These are phyloP conservation scores for Pseudogymnoascus sp. DNA, from an alignment of 2,329 filamentous ascomycete genomes.

Conservation along the genomic window DNA sequence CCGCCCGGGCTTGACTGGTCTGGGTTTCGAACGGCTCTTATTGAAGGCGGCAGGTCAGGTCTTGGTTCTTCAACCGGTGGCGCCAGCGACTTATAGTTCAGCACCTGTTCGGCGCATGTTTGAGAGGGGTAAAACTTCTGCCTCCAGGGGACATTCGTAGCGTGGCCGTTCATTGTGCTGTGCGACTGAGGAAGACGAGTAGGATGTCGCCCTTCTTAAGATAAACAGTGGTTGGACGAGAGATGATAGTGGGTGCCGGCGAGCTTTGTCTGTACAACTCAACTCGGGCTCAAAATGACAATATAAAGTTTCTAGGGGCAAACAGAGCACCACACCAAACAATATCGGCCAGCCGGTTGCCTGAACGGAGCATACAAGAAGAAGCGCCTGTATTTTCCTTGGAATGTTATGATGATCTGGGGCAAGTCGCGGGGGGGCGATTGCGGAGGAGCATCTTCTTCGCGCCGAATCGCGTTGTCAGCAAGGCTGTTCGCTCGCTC, in stretches of 20 bases:
- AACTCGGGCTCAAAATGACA: neutral
- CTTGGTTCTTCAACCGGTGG: slow-evolving; percentile 12
- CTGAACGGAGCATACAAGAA: neutral
- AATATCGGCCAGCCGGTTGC: neutral
- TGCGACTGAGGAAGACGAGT: neutral
- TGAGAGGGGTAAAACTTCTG: slow-evolving; percentile 18
- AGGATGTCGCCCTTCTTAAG: neutral
- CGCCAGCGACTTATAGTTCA: slow-evolving; percentile 10
- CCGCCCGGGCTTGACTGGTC: neutral
- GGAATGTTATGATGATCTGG: neutral
- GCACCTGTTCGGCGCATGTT: slow-evolving; percentile 12
- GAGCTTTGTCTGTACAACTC: neutral
- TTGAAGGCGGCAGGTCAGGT: slow-evolving; percentile 13
- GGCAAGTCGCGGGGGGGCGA: neutral
- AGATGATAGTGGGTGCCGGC: neutral
- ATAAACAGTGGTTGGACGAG: neutral
- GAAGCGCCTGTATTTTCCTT: neutral
- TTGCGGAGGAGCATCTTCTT: neutral
- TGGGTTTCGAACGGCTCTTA: slow-evolving; percentile 18
- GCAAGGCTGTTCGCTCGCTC: neutral
- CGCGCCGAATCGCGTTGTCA: neutral
- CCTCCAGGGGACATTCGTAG: slow-evolving; percentile 13
- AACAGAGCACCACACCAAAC: neutral
- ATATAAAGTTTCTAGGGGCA: neutral
- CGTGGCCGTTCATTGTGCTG: slow-evolving; percentile 11